Conservation (phyloP, 2,329 filamentous ascomycete genomes). For the Scedosporium minutisporum region DNA sequence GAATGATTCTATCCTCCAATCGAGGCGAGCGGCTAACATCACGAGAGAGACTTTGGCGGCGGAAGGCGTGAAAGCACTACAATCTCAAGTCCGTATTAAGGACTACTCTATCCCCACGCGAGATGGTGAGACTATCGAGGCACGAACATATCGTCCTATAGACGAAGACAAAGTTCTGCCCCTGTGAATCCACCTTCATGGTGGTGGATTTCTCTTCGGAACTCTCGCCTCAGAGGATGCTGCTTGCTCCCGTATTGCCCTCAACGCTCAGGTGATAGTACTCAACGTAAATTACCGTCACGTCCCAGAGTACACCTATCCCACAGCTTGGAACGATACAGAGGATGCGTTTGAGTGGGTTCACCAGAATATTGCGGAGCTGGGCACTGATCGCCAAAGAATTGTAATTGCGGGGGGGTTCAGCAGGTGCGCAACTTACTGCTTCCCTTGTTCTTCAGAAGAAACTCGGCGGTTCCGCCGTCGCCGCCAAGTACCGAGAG, state of each 20-base stretch:
- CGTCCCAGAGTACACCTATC: slow-evolving; percentile 43
- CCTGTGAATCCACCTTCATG: slow-evolving; percentile 42
- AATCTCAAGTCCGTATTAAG: slow-evolving; percentile 19
- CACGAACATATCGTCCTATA: slow-evolving; percentile 33
- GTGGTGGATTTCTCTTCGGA: slow-evolving; percentile 48
- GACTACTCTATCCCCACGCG: slow-evolving; percentile 30
- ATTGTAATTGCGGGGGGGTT: slow-evolving; percentile 39
- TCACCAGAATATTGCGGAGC: slow-evolving; percentile 27
- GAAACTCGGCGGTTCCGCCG: slow-evolving; percentile 17
- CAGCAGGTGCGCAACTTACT: slow-evolving; percentile 34
- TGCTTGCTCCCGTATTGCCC: slow-evolving; percentile 36
- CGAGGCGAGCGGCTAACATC: slow-evolving; percentile 19
- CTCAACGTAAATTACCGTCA: slow-evolving; percentile 51
- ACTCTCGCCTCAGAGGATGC: slow-evolving; percentile 43
- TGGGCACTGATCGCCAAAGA: slow-evolving; percentile 27
- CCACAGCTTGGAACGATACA: slow-evolving; percentile 41
- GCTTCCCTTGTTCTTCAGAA: slow-evolving; percentile 29
- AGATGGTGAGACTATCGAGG: slow-evolving; percentile 33
- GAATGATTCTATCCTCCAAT: slow-evolving; percentile 13
- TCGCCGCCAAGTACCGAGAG: slow-evolving; percentile 12
- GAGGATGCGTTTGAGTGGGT: slow-evolving; percentile 47
- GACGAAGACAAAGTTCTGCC: slow-evolving; percentile 29
- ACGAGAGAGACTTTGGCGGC: slow-evolving; percentile 22
- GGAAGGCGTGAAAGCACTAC: slow-evolving; percentile 16
- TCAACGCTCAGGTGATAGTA: slow-evolving; percentile 31